A percentile compares a stretch with the other conserved stretches of the same genome.
These are phyloP conservation scores for Veloboletus limbatus DNA, from an alignment of 1,284 basidiomycete genomes.

Conservation along the genomic window DNA sequence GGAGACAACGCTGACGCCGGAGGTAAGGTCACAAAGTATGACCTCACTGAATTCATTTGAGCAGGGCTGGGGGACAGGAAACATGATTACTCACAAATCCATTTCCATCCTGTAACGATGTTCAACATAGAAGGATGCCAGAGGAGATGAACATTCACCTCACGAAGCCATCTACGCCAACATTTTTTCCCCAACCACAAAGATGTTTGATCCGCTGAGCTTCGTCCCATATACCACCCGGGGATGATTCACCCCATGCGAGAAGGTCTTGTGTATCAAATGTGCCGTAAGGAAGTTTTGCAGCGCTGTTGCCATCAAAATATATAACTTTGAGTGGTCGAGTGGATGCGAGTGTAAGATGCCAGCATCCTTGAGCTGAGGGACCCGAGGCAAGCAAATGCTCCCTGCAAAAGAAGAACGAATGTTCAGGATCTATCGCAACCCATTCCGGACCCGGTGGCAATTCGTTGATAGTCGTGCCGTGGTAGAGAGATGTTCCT, in stretches of 20 bases:
- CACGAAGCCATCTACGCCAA: slow-evolving; percentile 37
- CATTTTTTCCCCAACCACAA: slow-evolving; percentile 36
- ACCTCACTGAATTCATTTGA: too few relatives aligned
- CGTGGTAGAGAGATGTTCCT: slow-evolving; percentile 44
- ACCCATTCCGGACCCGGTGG: slow-evolving; percentile 38
- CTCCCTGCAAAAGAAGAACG: slow-evolving; percentile 33
- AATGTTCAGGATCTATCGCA: slow-evolving; percentile 42
- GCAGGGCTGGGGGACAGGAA: background rate
- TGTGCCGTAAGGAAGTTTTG: slow-evolving; percentile 35
- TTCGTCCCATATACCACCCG: slow-evolving; percentile 28
- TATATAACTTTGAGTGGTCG: slow-evolving; percentile 39
- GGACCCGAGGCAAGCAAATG: too few relatives aligned
- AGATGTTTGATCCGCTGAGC: slow-evolving; percentile 29
- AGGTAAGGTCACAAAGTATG: too few relatives aligned
- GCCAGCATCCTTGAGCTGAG: slow-evolving; percentile 37
- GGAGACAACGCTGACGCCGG: too few relatives aligned
- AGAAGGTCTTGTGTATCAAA: slow-evolving; percentile 44
- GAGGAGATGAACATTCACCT: slow-evolving; percentile 21
- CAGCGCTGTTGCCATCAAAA: slow-evolving; percentile 42
- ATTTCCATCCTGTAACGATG: slow-evolving; percentile 40
- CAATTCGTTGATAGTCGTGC: slow-evolving; percentile 20
- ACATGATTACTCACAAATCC: slow-evolving; percentile 39
- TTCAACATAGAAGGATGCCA: background rate
- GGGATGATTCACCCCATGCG: slow-evolving; percentile 33
- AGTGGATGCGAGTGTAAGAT: slow-evolving; percentile 36